Percentiles rank a stretch among this genome's conserved stretches.
These are phyloP conservation scores for Heritiera fomes DNA, from an alignment of 345 rosid species.

Conservation along the genomic window DNA sequence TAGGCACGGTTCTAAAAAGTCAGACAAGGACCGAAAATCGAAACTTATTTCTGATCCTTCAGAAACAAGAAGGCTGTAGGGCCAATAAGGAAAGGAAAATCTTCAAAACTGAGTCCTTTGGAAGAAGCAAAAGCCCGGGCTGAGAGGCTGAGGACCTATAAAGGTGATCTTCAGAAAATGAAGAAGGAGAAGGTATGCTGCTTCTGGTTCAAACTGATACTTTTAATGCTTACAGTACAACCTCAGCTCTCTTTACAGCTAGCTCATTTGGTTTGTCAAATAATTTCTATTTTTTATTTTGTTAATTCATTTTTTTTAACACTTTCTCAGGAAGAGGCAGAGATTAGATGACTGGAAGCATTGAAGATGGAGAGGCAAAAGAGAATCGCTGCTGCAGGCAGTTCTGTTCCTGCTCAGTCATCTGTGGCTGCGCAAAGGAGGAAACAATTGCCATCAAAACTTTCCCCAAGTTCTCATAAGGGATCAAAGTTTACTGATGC, in stretches of 20 bases:
- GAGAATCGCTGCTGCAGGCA: slow-evolving; percentile 77
- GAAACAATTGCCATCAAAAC: slow-evolving; percentile 56
- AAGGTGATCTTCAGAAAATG: slow-evolving; percentile 94
- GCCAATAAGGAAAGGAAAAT: slow-evolving; percentile 75
- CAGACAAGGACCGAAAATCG: slow-evolving; percentile 57
- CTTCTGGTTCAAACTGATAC: background rate
- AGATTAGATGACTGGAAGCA: slow-evolving; percentile 70
- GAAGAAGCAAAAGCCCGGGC: slow-evolving; percentile 97
- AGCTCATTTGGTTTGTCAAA: slow-evolving; percentile 8
- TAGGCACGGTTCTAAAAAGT: slow-evolving; percentile 53
- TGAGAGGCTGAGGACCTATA: slow-evolving; percentile 79
- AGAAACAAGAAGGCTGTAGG: slow-evolving; percentile 72
- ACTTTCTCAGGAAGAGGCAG: slow-evolving; percentile 69
- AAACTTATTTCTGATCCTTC: slow-evolving; percentile 47
- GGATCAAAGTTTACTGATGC: slow-evolving; percentile 82
- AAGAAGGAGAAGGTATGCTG: slow-evolving; percentile 83
- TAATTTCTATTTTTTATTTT: background rate
- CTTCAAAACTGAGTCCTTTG: slow-evolving; percentile 77
- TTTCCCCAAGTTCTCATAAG: slow-evolving; percentile 63
- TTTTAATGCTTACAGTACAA: slow-evolving; percentile 5
- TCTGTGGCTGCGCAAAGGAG: slow-evolving; percentile 43
- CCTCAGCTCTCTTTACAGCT: background rate
- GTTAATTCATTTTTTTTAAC: background rate
- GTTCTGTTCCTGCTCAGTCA: slow-evolving; percentile 49
- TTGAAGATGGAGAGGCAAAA: slow-evolving; percentile 84